Conservation (phyloP, 768 basidiomycete genomes). For the Leccinum subtestaceum region DNA sequence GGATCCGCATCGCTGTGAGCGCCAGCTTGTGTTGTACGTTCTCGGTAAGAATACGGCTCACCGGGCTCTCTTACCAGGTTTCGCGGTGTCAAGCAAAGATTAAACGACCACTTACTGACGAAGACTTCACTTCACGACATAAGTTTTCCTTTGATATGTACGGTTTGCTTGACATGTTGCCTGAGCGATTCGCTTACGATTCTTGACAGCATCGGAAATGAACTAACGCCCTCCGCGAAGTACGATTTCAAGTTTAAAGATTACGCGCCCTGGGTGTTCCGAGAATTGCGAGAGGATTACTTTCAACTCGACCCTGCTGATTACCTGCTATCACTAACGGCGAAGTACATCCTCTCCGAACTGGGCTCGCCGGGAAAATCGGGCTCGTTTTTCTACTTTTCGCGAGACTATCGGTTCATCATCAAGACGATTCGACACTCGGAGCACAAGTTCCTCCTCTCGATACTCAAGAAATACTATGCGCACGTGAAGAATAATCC, state of each 20-base stretch:
- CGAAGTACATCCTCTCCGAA: slow-evolving; percentile 97
- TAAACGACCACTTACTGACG: slow-evolving; percentile 75
- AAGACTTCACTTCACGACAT: slow-evolving; percentile 85
- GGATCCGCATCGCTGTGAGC: slow-evolving; percentile 90
- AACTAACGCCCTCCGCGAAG: slow-evolving; percentile 94
- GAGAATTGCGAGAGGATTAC: slow-evolving; percentile 88
- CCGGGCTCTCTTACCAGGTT: slow-evolving; percentile 48
- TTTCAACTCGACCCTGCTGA: slow-evolving; percentile 97
- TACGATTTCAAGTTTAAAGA: slow-evolving; percentile 99
- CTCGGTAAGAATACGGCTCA: slow-evolving; percentile 3
- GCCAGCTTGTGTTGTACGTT: not conserved
- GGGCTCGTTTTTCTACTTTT: slow-evolving; percentile 99
- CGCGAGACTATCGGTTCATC: slow-evolving; percentile 97
- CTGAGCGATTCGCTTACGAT: not conserved
- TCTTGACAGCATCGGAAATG: slow-evolving; percentile 79
- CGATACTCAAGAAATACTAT: slow-evolving; percentile 81
- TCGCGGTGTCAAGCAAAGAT: slow-evolving; percentile 97
- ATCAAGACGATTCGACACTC: slow-evolving; percentile 97
- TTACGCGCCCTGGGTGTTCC: slow-evolving; percentile 98
- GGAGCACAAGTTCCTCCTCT: slow-evolving; percentile 91
- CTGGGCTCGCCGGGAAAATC: slow-evolving; percentile 98
- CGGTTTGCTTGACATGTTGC: slow-evolving; percentile 21
- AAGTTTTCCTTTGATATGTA: slow-evolving; percentile 98
- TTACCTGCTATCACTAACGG: slow-evolving; percentile 93
- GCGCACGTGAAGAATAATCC: slow-evolving; percentile 86